These are phyloP conservation scores for Tetradesmus obliquus DNA, from an alignment of 139 green algal species.

Conservation along the genomic window DNA sequence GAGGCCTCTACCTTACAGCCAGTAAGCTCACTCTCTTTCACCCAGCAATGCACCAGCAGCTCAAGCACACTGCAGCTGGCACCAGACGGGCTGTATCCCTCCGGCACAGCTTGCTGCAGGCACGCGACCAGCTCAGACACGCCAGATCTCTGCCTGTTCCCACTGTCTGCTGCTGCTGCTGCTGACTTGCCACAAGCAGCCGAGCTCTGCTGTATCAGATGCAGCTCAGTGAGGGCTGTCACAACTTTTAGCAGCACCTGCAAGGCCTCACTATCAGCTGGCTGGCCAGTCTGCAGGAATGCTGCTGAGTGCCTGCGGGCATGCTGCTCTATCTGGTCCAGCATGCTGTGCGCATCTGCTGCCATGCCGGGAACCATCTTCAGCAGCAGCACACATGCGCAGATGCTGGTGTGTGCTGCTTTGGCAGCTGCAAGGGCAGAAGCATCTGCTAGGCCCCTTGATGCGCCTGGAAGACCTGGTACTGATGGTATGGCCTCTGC, in stretches of 20 bases:
- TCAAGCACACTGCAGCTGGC: background rate
- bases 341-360: background rate
- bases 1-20: background rate
- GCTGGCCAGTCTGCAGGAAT: background rate
- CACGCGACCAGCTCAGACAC: background rate
- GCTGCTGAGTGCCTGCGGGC: background rate
- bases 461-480: no score
- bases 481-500: background rate
- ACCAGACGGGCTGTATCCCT: background rate
- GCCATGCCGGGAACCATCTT: background rate
- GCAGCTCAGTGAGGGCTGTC: background rate
- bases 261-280: background rate
- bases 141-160: background rate
- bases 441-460: background rate
- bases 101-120: background rate
- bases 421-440: background rate
- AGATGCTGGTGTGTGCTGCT: background rate
- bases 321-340: background rate
- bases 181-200: no score
- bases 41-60: slow-evolving; percentile 12
- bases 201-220: background rate
- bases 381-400: background rate
- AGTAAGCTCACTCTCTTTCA: background rate
- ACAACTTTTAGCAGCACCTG: background rate
- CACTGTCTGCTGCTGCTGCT: background rate